Evolutionary conservation across 2,329 filamentous ascomycete genomes (phyloP), one percentile per base, ranked within the genome.

Genomic region (Didymella glomerata): DNA sequence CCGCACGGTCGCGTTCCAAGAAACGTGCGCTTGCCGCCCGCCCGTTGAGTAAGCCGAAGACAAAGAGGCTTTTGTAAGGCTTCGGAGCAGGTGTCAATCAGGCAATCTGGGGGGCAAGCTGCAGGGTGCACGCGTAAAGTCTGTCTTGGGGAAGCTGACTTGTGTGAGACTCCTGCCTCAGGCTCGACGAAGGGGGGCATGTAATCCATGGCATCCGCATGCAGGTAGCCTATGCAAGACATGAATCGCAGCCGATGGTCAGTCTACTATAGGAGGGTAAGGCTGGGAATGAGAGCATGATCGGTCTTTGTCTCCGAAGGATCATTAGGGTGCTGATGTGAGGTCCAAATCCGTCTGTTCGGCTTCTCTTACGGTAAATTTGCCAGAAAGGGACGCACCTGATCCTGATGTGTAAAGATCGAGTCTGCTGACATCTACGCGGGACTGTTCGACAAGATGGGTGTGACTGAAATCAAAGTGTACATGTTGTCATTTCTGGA

Each of bases 311-410:
- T 16, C 24, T 22, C 9, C n/a, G n/a, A 10, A 48, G 48, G 48
- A 57, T 53, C 48, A 45, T 28, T 22, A 57, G n/a, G 6, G 28
- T 53, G 44, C 48, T 53, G 48, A 58, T 34, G 38, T 53, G 36
- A 48, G 38, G 40, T 38, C 11, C 32, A 20, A 25, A 42, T 30
- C 22, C n/a, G 3, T 38, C 4, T 22, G 11, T 16, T 38, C 22
- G 44, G 34, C 44, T 40, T n/a, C 34, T 22, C 27, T 36, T 5
- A 45, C 24, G 30, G 41, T 18, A 22, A 4, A 2, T 38, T 28
- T 32, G 18, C 24, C 8, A 1, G 8, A 46, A 18, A n/a, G 24
- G 41, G 11, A 45, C 14, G 24, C 24, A 13, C 10, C 9, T 14
- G 5, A 16, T 41, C 5, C 11, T 24, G 20, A 18, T 27, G 8